A percentile compares a stretch with the other conserved stretches of the same genome.
Evolutionary conservation across 2,329 filamentous ascomycete genomes (phyloP).

Genomic region (Sporothrix phasma): DNA sequence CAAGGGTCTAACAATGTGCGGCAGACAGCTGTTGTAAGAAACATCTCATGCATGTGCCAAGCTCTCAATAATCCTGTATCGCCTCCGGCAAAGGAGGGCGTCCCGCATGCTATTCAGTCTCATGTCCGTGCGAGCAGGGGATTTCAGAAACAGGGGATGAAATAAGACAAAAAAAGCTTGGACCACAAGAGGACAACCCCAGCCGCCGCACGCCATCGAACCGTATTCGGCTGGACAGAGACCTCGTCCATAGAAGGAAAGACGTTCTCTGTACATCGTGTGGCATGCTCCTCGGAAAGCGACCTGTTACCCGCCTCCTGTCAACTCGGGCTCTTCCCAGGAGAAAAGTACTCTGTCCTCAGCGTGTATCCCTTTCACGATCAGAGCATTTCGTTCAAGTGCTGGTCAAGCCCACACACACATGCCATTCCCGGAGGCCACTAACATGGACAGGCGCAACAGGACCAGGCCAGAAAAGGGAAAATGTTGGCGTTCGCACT

Average conservation of each 20-base stretch:
- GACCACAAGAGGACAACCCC: background rate
- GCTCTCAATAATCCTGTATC: background rate
- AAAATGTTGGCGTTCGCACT: conserved; percentile 8
- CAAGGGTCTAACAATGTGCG: background rate
- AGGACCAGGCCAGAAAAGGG: conserved; percentile 1
- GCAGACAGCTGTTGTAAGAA: background rate
- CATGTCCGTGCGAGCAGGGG: background rate
- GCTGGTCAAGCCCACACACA: background rate
- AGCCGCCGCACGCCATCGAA: background rate
- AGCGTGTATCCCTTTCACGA: background rate
- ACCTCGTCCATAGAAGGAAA: background rate
- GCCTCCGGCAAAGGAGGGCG: background rate
- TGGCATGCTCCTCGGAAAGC: background rate
- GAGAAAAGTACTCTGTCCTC: background rate
- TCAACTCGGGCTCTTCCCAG: background rate
- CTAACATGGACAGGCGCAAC: background rate
- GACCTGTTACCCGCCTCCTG: background rate
- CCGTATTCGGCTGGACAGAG: background rate
- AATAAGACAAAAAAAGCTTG: background rate
- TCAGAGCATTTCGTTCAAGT: background rate
- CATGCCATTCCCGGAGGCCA: conserved; percentile 3
- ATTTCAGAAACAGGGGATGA: background rate
- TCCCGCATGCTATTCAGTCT: background rate
- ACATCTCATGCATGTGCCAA: background rate
- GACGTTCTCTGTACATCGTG: background rate